Base-by-base conservation (phyloP, 106 monocot genomes). In the Dioscorea dumetorum region DNA sequence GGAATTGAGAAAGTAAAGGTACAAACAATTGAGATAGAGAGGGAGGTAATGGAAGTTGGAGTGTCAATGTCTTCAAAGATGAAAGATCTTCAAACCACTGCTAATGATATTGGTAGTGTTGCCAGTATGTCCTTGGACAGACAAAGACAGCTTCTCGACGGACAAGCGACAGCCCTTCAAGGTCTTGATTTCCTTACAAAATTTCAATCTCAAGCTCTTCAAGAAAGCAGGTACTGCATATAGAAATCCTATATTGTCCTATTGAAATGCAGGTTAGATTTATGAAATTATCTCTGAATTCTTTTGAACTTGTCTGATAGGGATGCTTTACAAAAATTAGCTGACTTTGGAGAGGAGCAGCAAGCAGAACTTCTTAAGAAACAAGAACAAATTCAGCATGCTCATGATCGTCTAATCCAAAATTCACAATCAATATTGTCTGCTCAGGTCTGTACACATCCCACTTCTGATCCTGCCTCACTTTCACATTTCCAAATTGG, bases 341-440 rank as follows among this genome's bases (percentile, higher is more conserved):
- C 84, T 15, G 92, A 88, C 63, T 76, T 84, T 62, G 83, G 91
- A 0, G 72, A 77, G 51, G 78, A 73, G 50, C 95, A 97, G 57
- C 95, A 97, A 53, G 87, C 76, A 54, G 88, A 97, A 57, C 67
- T 97, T 17, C 68, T 92, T 3, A 58, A 18, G 28, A 72, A 77
- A 17, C 97, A 97, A 57, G 86, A 86, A 50, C 78, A 89, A 60
- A 92, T 92, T 24, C 85, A 84, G 24, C 62, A 81, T 18, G 79
- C 79, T 7, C 91, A 97, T 48, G 89, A 91, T 21, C 82, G 78
- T 12, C 66, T 97, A 4, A 76, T 84, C 33, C 80, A 79, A 48
- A 89, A 83, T 63, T 97, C 91, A 13, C 81, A 85, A 20, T 84
- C 91, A 0, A 97, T 97, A 60, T 69, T 97, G 22, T 84, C 82